Base-by-base conservation (phyloP, 345 rosid genomes). In the Hibiscus mutabilis region DNA sequence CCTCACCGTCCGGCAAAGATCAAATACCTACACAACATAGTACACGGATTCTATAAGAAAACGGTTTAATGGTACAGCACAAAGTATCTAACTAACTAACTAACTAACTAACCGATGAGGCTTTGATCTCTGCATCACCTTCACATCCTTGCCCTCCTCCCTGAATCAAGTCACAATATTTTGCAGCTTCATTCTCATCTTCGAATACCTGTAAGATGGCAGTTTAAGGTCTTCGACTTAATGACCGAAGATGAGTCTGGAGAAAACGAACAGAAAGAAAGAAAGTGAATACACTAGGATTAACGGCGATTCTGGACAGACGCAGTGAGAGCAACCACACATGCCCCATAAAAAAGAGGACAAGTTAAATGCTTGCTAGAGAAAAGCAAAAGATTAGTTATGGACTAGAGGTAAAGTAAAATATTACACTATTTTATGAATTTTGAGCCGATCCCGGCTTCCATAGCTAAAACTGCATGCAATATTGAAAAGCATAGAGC, bases 101-200 rank as follows among this genome's bases (percentile, higher is more conserved):
- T 22, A 66, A 37, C 19, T 71, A 52, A 60, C 93, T 88, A 82
- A 91, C 98, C 7, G 92, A 94, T 27, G 96, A 91, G 68, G 97
- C 98, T 60, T 94, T 96, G 24, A 88, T 89, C 86, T 90, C 97
- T 35, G 98, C 96, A 6, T 91, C 85, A 40, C 97, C 97, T 83
- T 94, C 98, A 73, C 98, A 94, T 15, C 92, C 97, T 87, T 80
- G 80, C 61, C 61, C 98, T 73, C 97, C 92, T 74, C 98, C 98
- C 77, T 94, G 88, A 74, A 94, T 84, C 35, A 94, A 83, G 80
- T 91, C 93, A 60, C 97, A 91, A 72, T 94, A 94, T 73, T 76
- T 84, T 63, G 83, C 87, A 75, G 98, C 98, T 81, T 94, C 98
- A 35, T 84, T 86, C 79, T 81, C 87, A 67, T 94, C 98, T 87